A percentile compares a stretch with the other conserved stretches of the same genome.
Conservation (phyloP, 1,284 basidiomycete genomes). For the Fomitopsis pinicola region DNA sequence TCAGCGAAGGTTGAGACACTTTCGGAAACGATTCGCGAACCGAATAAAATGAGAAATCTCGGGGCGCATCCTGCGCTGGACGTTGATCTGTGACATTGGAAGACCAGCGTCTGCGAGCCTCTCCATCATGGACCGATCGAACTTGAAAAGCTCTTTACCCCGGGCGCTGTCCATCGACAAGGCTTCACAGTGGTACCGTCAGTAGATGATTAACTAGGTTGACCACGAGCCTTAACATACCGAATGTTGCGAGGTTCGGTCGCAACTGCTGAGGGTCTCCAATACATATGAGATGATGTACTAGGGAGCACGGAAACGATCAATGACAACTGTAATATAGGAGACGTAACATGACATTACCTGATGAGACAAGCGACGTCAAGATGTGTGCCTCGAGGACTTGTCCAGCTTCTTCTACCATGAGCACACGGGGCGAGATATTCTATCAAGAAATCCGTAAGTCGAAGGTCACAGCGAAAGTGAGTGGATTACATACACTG, state of each 20-base stretch:
- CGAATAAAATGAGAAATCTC: slow-evolving; percentile 38
- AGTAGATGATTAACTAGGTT: not conserved
- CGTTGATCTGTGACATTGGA: slow-evolving; percentile 37
- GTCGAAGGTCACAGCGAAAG: not conserved
- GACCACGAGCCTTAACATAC: slow-evolving; percentile 32
- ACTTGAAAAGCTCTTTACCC: slow-evolving; percentile 34
- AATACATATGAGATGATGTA: slow-evolving; percentile 21
- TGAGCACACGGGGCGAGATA: slow-evolving; percentile 29
- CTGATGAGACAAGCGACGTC: slow-evolving; percentile 47
- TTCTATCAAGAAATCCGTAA: slow-evolving; percentile 21
- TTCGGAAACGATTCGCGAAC: slow-evolving; percentile 10
- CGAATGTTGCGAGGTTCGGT: slow-evolving; percentile 59
- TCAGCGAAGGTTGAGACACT: not conserved
- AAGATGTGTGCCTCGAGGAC: slow-evolving; percentile 75
- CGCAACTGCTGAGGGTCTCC: slow-evolving; percentile 54
- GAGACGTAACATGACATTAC: slow-evolving; percentile 3
- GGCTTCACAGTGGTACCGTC: slow-evolving; percentile 17
- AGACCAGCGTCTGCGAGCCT: slow-evolving; percentile 34
- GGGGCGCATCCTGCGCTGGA: slow-evolving; percentile 43
- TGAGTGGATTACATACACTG: slow-evolving; percentile 33
- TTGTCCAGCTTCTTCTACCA: slow-evolving; percentile 61
- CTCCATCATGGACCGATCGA: slow-evolving; percentile 47
- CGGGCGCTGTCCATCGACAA: slow-evolving; percentile 36
- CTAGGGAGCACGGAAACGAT: not conserved
- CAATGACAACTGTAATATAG: not conserved